phyloP scores from a whole-genome alignment of 176 grass and related monocot species.

The Phyllostachys edulis region DNA sequence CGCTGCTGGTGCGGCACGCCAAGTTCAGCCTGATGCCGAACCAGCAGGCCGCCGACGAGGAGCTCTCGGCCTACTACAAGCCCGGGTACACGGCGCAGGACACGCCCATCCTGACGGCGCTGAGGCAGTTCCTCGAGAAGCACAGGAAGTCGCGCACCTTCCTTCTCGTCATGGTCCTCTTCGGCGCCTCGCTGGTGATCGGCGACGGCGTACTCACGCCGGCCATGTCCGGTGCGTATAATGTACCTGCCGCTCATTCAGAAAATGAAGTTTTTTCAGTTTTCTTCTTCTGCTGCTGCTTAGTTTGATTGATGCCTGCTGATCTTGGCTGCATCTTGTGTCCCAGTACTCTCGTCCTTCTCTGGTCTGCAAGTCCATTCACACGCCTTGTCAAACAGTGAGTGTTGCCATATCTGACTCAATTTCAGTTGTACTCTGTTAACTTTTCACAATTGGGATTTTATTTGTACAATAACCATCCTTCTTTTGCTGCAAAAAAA shows the following conservation, averaged over 20 bases:
- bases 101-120: slow-evolving; percentile 40
- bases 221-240: slow-evolving; percentile 31
- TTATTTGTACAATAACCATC: too few relatives aligned
- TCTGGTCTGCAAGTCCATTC: slow-evolving; percentile 45
- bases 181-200: slow-evolving; percentile 58
- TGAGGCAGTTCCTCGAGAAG: slow-evolving; percentile 53
- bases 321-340: neutral
- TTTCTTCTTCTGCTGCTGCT: neutral
- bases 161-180: slow-evolving; percentile 58
- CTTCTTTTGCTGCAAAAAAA: neutral
- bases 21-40: slow-evolving; percentile 75
- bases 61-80: slow-evolving; percentile 54
- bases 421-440: too few relatives aligned
- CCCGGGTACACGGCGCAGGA: slow-evolving; percentile 41
- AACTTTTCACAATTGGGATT: too few relatives aligned
- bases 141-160: slow-evolving; percentile 49
- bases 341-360: slow-evolving; percentile 49
- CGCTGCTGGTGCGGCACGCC: slow-evolving; percentile 57
- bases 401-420: neutral
- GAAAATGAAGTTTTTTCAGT: neutral
- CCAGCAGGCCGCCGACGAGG: slow-evolving; percentile 67
- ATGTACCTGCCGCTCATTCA: neutral
- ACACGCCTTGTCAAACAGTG: slow-evolving; percentile 1
- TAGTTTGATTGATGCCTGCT: neutral
- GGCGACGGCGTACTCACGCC: slow-evolving; percentile 35